Percentiles rank a stretch among this genome's conserved stretches.
Conservation (phyloP, 2,329 filamentous ascomycete species). For the Aspergillus fischeri region DNA sequence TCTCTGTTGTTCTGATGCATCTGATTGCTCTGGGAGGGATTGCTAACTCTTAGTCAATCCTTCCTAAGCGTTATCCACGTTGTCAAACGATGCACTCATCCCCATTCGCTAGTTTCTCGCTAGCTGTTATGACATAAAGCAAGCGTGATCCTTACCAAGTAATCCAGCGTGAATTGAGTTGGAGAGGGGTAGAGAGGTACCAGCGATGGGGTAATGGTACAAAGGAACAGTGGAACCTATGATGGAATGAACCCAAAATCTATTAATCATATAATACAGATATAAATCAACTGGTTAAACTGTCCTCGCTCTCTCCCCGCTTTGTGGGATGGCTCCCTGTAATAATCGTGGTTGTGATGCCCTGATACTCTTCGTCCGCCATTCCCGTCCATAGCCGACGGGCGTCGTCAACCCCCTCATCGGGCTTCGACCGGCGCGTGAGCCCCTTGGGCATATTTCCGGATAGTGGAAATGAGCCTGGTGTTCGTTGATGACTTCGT, state of each 20-base stretch:
- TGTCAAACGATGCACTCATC: neutral
- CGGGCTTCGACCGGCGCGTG: slow-evolving; percentile 2
- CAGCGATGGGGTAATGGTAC: too few species aligned
- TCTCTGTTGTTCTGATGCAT: neutral
- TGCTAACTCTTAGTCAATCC: neutral
- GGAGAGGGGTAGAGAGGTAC: too few species aligned
- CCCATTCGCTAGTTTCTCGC: too few species aligned
- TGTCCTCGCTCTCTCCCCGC: slow-evolving; percentile 16
- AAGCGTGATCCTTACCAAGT: neutral
- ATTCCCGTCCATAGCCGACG: slow-evolving; percentile 17
- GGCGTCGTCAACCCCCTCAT: slow-evolving; percentile 2
- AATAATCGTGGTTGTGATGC: slow-evolving; percentile 22
- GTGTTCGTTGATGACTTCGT: slow-evolving; percentile 9
- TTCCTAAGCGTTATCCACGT: neutral
- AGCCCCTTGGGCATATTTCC: slow-evolving; percentile 8
- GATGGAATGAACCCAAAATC: neutral
- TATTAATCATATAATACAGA: neutral
- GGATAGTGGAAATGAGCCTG: slow-evolving; percentile 17
- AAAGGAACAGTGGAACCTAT: neutral
- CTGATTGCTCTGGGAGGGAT: neutral
- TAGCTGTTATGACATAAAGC: neutral
- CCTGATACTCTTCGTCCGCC: slow-evolving; percentile 17
- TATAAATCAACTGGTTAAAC: slow-evolving; percentile 6
- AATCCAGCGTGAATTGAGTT: neutral
- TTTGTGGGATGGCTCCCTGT: slow-evolving; percentile 6